A percentile compares a stretch with the other conserved stretches of the same genome.
phyloP scores from a whole-genome alignment of 169 alveolate genomes.

The Plasmodium relictum region DNA sequence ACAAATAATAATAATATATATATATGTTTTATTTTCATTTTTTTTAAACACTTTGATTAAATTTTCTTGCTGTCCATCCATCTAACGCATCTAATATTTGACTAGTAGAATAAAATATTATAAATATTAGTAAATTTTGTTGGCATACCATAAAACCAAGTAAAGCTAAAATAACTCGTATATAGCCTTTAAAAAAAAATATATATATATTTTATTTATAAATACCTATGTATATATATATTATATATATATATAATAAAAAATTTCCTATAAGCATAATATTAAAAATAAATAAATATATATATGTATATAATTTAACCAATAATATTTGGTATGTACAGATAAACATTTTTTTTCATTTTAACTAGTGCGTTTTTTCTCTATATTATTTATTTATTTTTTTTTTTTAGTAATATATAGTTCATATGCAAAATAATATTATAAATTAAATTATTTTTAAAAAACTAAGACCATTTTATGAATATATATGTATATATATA shows the following conservation, averaged over 20 bases:
- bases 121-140: conserved; percentile 33
- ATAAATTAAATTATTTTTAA: not conserved
- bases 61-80: conserved; percentile 77
- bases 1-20: not conserved
- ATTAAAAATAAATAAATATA: not conserved
- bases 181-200: conserved; percentile 44
- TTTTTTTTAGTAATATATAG: not conserved
- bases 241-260: not conserved
- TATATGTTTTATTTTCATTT: not conserved
- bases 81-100: conserved; percentile 72
- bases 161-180: conserved; percentile 53
- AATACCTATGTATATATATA: not conserved
- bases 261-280: not conserved
- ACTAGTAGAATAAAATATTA: conserved; percentile 23
- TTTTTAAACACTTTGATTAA: conserved; percentile 51
- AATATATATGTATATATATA: no score
- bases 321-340: conserved; percentile 72
- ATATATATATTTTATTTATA: not conserved
- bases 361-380: not conserved
- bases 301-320: conserved; percentile 31
- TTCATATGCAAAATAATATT: not conserved
- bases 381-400: not conserved
- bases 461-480: no score
- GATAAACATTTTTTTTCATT: conserved; percentile 44
- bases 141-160: conserved; percentile 22